A percentile compares a stretch with the other conserved stretches of the same genome.
Evolutionary conservation across 192 early-diverging fungal genomes (phyloP).

Genomic region (Geranomyces michiganensis): DNA sequence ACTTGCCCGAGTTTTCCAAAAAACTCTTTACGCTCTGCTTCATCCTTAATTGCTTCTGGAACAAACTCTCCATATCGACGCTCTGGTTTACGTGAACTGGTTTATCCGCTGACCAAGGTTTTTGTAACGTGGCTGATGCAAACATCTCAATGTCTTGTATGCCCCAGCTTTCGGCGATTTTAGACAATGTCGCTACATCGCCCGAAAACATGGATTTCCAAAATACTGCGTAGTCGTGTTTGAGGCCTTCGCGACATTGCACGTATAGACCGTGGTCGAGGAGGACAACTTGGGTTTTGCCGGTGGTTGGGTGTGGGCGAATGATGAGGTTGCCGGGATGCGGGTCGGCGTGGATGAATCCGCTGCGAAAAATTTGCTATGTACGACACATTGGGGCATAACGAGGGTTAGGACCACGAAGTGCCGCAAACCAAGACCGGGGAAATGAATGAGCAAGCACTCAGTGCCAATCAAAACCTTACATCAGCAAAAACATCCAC

Average conservation of each 20-base stretch:
- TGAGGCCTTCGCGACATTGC: conserved; percentile 69
- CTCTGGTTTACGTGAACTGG: conserved; percentile 45
- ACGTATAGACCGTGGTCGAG: conserved; percentile 95
- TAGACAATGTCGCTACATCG: conserved; percentile 63
- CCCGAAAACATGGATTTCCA: conserved; percentile 83
- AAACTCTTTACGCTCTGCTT: conserved; percentile 76
- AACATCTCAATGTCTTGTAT: conserved; percentile 58
- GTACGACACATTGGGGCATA: no score
- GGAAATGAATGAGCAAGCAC: no score
- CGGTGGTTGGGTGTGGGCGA: conserved; percentile 59
- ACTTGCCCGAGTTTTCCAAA: conserved; percentile 63
- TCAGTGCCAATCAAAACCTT: no score
- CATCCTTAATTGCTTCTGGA: conserved; percentile 72
- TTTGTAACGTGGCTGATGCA: conserved; percentile 69
- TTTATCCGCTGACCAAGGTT: conserved; percentile 63
- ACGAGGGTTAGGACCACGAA: no score
- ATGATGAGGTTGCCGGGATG: conserved; percentile 75
- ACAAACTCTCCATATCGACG: conserved; percentile 53
- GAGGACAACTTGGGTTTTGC: conserved; percentile 67
- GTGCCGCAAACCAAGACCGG: no score
- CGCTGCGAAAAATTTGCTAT: conserved; percentile 80
- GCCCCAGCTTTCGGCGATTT: conserved; percentile 76
- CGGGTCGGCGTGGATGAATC: conserved; percentile 79
- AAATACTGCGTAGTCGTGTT: conserved; percentile 76
- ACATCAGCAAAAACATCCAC: conserved; percentile 77